A percentile compares a stretch with the other conserved stretches of the same genome.
phyloP scores from a whole-genome alignment of 306 rosid genomes.

The Quercus berberidifolia region DNA sequence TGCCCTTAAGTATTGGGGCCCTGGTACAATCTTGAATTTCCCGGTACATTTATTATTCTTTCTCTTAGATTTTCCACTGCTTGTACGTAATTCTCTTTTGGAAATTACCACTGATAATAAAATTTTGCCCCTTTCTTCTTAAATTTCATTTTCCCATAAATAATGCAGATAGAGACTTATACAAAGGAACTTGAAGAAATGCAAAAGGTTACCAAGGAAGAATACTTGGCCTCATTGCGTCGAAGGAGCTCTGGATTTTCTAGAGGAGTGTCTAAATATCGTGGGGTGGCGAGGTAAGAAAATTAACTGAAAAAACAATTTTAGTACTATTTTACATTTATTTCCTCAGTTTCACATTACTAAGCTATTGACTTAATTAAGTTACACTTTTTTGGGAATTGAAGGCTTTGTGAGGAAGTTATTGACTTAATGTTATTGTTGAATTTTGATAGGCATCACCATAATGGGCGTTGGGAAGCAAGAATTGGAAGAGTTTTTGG shows the following conservation, averaged over 20 bases:
- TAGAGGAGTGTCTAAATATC: conserved; percentile 88
- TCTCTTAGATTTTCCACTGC: not conserved
- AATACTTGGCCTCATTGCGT: conserved; percentile 76
- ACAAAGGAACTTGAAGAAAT: conserved; percentile 68
- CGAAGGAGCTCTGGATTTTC: conserved; percentile 87
- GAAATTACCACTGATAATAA: not conserved
- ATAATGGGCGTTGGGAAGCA: conserved; percentile 99
- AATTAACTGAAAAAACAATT: too few relatives aligned
- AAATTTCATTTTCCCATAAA: not conserved
- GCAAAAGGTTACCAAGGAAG: conserved; percentile 61
- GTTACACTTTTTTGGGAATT: too few relatives aligned
- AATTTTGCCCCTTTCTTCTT: not conserved
- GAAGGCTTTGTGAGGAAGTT: too few relatives aligned
- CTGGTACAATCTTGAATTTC: conserved; percentile 65
- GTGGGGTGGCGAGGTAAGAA: conserved; percentile 83
- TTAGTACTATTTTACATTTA: too few relatives aligned
- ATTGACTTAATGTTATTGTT: not conserved
- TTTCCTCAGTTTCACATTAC: too few relatives aligned
- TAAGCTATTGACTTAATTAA: too few relatives aligned
- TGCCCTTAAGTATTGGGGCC: conserved; percentile 95
- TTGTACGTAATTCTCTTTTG: not conserved
- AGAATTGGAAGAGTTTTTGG: conserved; percentile 86
- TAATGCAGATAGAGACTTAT: conserved; percentile 58
- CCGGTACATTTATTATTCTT: conserved; percentile 46
- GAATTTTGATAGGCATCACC: conserved; percentile 67